Evolutionary conservation across 108 stramenopile species (phyloP), one percentile per base, ranked within the genome.

Genomic region (Cyclotella baltica): DNA sequence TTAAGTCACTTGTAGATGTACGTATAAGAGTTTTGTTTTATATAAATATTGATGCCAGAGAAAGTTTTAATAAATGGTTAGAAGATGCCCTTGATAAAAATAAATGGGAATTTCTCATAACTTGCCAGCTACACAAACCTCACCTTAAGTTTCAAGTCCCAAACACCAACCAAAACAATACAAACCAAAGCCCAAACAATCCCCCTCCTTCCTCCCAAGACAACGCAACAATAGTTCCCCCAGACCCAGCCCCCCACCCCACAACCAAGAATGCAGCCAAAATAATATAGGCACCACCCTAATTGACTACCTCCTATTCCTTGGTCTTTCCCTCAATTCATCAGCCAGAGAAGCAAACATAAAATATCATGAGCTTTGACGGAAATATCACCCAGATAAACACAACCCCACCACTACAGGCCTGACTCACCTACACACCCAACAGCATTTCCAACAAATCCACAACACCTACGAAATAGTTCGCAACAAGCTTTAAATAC

Each of bases 391-490:
- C n/a, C 51, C 51, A 20, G 51, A 52, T 52, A 52, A 52, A 20
- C 51, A 52, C 51, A 52, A 52, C 11, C 19, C 11, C 10, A 20
- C 11, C 11, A 4, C 11, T 4, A 52, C 51, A n/a, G 51, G 51
- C 11, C 51, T 52, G 11, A 52, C 51, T n/a, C 18, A 52, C 51
- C 4, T n/a, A 10, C 11, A 52, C 4, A n/a, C 51, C 10, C 11
- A n/a, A 20, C 18, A 10, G 4, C 4, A n/a, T 4, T 52, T 52
- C 51, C 51, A 52, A 52, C 51, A 19, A n/a, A n/a, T n/a, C 19
- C 11, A 52, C n/a, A 52, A 52, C n/a, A n/a, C 51, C 11, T 52
- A 52, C 51, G 19, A 52, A 20, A n/a, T 52, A n/a, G 51, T 52
- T 4, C 11, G n/a, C 18, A n/a, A 52, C 51, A 52, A n/a, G n/a